These are phyloP conservation scores for Suhomyces bokatorum DNA, from an alignment of 1,139 yeast species.

Conservation along the genomic window DNA sequence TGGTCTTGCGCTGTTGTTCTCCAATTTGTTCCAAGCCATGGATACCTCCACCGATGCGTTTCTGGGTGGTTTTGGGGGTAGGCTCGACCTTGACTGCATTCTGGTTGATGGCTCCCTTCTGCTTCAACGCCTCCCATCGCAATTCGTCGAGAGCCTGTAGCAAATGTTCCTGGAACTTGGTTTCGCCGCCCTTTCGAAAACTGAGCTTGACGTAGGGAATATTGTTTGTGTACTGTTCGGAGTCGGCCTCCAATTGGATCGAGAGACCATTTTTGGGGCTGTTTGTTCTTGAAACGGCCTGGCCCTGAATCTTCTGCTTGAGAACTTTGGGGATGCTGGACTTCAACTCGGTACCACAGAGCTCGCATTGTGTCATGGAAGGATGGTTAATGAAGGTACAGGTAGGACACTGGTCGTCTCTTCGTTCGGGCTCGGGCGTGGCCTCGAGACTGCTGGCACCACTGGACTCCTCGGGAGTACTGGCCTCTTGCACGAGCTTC, in stretches of 20 bases:
- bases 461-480: neutral
- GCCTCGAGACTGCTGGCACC: slow-evolving; percentile 5
- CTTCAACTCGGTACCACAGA: slow-evolving; percentile 70
- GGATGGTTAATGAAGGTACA: slow-evolving; percentile 91
- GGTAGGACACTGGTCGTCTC: slow-evolving; percentile 61
- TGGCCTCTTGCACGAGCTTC: slow-evolving; percentile 1
- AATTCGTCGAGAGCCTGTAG: slow-evolving; percentile 44
- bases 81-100: slow-evolving; percentile 32
- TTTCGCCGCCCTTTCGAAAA: slow-evolving; percentile 62
- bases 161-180: slow-evolving; percentile 45
- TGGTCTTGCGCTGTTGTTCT: slow-evolving; percentile 56
- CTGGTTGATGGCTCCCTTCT: slow-evolving; percentile 41
- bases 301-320: slow-evolving; percentile 8
- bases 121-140: slow-evolving; percentile 45
- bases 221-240: slow-evolving; percentile 34
- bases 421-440: slow-evolving; percentile 7
- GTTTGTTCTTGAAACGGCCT: slow-evolving; percentile 2
- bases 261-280: slow-evolving; percentile 16
- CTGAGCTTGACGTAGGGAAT: slow-evolving; percentile 54
- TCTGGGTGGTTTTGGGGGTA: slow-evolving; percentile 9
- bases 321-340: slow-evolving; percentile 20
- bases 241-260: slow-evolving; percentile 30
- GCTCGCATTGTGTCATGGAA: slow-evolving; percentile 73
- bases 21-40: slow-evolving; percentile 67
- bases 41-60: slow-evolving; percentile 49